Percentiles rank a stretch among this genome's conserved stretches.
Evolutionary conservation across 129 eudicot genomes (phyloP).

Genomic region (Daucus carota): DNA sequence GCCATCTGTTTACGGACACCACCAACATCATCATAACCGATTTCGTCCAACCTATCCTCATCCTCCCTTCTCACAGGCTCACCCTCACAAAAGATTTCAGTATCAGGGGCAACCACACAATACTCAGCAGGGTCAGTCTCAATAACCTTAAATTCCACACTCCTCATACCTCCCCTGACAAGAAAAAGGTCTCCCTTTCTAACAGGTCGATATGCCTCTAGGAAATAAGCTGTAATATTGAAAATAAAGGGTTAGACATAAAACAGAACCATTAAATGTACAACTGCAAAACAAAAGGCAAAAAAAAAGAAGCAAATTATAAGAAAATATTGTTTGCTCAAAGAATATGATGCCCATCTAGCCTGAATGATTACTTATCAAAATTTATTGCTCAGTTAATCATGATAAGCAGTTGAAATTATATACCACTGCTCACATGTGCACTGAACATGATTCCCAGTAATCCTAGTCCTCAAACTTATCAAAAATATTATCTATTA

Average conservation of each 20-base stretch:
- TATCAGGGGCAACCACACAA: conserved; percentile 86
- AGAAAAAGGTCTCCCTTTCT: conserved; percentile 62
- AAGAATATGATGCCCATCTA: background rate
- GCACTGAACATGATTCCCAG: background rate
- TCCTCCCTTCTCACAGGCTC: conserved; percentile 64
- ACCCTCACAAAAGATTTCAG: conserved; percentile 69
- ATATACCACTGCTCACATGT: background rate
- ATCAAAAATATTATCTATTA: background rate
- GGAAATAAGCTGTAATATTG: conserved; percentile 40
- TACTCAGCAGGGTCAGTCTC: conserved; percentile 89
- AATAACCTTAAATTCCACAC: conserved; percentile 68
- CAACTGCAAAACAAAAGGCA: background rate
- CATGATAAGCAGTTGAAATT: background rate
- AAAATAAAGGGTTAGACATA: conserved; percentile 2
- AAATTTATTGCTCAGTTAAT: background rate
- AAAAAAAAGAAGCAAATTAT: background rate
- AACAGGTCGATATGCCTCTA: conserved; percentile 67
- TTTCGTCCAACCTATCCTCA: conserved; percentile 54
- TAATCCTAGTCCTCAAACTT: background rate
- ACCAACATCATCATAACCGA: conserved; percentile 74
- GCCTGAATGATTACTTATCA: background rate
- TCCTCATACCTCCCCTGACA: conserved; percentile 74
- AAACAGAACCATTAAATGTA: background rate
- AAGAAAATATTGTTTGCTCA: background rate
- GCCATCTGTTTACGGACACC: conserved; percentile 82